Evolutionary conservation across 768 basidiomycete genomes (phyloP).

Genomic region (Leccinum aurantiacum): DNA sequence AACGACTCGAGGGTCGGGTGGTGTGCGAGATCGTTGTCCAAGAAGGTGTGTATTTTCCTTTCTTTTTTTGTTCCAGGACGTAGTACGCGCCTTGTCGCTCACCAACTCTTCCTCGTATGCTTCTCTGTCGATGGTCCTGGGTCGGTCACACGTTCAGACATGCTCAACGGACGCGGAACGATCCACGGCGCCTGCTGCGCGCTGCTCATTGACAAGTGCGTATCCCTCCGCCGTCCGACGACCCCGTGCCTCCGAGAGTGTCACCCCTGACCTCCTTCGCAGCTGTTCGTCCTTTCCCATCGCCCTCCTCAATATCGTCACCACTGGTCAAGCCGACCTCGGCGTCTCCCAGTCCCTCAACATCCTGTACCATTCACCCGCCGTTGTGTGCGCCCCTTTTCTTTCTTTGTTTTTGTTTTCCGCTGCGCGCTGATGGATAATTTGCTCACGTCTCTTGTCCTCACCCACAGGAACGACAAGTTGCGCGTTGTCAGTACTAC

Average conservation of each 20-base stretch:
- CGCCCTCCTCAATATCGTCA: conserved; percentile 32
- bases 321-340: conserved; percentile 25
- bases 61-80: not conserved
- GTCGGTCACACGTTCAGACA: conserved; percentile 37
- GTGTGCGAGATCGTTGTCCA: too few relatives aligned
- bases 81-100: not conserved
- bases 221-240: not conserved
- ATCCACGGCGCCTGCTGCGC: conserved; percentile 60
- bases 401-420: not conserved
- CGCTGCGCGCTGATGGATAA: not conserved
- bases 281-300: conserved; percentile 56
- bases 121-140: not conserved
- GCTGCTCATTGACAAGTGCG: conserved; percentile 52
- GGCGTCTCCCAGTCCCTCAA: conserved; percentile 54
- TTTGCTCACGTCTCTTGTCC: not conserved
- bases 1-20: too few relatives aligned
- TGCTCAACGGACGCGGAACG: conserved; percentile 49
- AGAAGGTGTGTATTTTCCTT: too few relatives aligned
- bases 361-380: conserved; percentile 58
- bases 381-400: conserved; percentile 35
- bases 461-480: conserved; percentile 42
- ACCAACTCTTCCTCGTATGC: not conserved
- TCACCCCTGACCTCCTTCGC: not conserved
- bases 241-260: not conserved
- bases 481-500: conserved; percentile 54